A percentile compares a stretch with the other conserved stretches of the same genome.
Conservation (phyloP, 441 rosid genomes). For the Theobroma grandiflorum region DNA sequence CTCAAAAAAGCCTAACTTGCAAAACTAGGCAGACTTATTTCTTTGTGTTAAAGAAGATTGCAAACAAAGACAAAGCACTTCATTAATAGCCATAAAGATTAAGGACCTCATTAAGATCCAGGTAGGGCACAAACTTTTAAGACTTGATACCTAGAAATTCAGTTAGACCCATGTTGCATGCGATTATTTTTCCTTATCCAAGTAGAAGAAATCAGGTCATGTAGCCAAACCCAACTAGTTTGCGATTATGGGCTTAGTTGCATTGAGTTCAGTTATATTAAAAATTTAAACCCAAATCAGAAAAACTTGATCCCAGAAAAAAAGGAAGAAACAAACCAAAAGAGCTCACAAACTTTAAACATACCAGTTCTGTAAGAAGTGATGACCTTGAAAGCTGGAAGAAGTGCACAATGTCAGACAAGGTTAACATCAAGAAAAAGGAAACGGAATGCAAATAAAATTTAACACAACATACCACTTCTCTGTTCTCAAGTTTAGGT, state of each 20-base stretch:
- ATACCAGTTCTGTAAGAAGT: constrained; percentile 91
- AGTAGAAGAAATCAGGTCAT: not conserved
- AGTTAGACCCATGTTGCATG: not conserved
- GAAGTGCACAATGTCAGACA: constrained; percentile 29
- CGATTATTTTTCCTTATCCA: not conserved
- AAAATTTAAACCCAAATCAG: not conserved
- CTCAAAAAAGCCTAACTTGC: constrained; percentile 5
- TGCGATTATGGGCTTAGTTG: not conserved
- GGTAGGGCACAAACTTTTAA: not conserved
- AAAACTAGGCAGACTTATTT: not conserved
- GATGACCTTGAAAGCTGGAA: constrained; percentile 92
- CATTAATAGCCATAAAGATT: not conserved
- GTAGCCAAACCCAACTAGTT: not conserved
- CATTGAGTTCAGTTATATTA: not conserved
- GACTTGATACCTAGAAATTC: not conserved
- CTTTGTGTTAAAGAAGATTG: not conserved
- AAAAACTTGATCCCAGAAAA: constrained; percentile 60
- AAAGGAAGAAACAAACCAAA: constrained; percentile 48
- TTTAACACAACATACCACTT: constrained; percentile 62
- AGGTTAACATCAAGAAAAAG: not conserved
- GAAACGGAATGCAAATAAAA: not conserved
- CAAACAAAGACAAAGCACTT: not conserved
- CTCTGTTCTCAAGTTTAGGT: constrained; percentile 86
- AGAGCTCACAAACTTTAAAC: constrained; percentile 27
- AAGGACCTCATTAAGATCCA: not conserved